Percentiles rank a stretch among this genome's conserved stretches.
Conservation (phyloP, 257 asterid genomes). For the Eucommia ulmoides region DNA sequence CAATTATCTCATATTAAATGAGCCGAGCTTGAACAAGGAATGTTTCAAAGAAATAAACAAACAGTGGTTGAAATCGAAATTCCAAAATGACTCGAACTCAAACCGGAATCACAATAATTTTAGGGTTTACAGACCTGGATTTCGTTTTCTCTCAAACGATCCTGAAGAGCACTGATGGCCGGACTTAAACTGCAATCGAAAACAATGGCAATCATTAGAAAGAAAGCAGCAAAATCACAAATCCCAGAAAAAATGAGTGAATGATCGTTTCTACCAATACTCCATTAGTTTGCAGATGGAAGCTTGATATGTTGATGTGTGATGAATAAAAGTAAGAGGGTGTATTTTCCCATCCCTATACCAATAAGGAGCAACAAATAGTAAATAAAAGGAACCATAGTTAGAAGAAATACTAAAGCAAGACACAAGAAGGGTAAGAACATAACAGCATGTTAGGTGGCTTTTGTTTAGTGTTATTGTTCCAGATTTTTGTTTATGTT, state of each 20-base stretch:
- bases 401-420: neutral
- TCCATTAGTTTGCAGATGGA: conserved; percentile 98
- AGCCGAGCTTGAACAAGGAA: neutral
- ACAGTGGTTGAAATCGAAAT: neutral
- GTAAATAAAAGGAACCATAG: conserved; percentile 1
- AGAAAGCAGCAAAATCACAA: conserved; percentile 6
- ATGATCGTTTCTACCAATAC: conserved; percentile 43
- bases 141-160: conserved; percentile 85
- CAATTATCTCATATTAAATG: neutral
- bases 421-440: neutral
- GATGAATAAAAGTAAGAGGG: conserved; percentile 84
- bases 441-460: neutral
- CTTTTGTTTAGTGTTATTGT: no score
- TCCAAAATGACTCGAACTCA: neutral
- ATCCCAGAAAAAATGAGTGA: conserved; percentile 4
- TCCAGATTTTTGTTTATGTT: no score
- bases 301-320: conserved; percentile 92
- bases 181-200: conserved; percentile 74
- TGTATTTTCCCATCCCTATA: conserved; percentile 68
- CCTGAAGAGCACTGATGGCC: conserved; percentile 76
- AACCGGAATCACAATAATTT: neutral
- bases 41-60: neutral
- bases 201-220: conserved; percentile 7
- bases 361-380: conserved; percentile 1
- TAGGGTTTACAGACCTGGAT: conserved; percentile 39